Evolutionary conservation across 2,329 filamentous ascomycete species (phyloP).

Genomic region (Trichoderma simmonsii): DNA sequence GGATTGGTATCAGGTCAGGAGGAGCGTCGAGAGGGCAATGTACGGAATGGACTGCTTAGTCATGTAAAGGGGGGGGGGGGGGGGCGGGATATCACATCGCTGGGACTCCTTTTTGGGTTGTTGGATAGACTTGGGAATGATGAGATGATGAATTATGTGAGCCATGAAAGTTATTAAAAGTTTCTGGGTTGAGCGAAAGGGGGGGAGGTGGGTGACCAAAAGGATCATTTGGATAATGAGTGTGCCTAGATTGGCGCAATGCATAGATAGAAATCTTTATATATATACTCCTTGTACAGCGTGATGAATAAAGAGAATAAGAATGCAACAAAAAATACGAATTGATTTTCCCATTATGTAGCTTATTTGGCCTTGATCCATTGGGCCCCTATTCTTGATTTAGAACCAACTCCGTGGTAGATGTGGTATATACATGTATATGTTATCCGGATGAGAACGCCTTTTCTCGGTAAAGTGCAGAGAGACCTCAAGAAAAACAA

Average conservation of each 20-base stretch:
- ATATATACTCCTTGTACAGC: background rate
- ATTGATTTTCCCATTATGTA: background rate
- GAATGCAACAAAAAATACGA: background rate
- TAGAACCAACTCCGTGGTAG: background rate
- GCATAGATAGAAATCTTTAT: conserved; percentile 8
- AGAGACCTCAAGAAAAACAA: background rate
- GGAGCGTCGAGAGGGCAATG: conserved; percentile 91
- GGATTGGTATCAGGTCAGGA: conserved; percentile 91
- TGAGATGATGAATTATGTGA: conserved; percentile 14
- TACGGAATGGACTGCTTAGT: conserved; percentile 86
- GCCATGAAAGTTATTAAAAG: background rate
- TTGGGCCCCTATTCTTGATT: background rate
- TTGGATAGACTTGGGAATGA: background rate
- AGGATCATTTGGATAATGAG: background rate
- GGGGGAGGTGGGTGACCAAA: background rate
- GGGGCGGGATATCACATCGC: background rate
- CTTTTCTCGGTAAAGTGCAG: background rate
- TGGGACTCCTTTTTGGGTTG: background rate
- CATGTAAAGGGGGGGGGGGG: conserved; percentile 56
- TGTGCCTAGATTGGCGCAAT: background rate
- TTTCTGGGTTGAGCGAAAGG: background rate
- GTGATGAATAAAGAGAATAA: background rate
- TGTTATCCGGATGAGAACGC: background rate
- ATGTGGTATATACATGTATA: conserved; percentile 3
- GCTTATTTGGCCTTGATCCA: background rate